Evolutionary conservation across 345 rosid species (phyloP).

Genomic region (Eucalyptus dawsonii): DNA sequence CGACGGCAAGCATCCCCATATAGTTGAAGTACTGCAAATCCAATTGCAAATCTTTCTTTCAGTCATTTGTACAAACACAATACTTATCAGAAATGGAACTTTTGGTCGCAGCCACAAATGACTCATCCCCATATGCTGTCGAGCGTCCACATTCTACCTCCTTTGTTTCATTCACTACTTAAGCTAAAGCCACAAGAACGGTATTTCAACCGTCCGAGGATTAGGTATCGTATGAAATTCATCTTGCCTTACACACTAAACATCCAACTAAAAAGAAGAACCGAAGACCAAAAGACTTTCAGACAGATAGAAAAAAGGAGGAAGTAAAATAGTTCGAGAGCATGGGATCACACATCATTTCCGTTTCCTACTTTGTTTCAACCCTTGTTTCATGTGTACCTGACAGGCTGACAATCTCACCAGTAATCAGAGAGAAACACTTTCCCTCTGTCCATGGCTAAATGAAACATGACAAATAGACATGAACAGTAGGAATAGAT

Average conservation of each 20-base stretch:
- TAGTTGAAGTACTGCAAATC: constrained; percentile 81
- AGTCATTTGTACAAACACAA: background rate
- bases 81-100: background rate
- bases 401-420: background rate
- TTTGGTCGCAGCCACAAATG: background rate
- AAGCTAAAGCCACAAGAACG: background rate
- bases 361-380: background rate
- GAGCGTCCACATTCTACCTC: background rate
- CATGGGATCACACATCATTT: background rate
- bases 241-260: background rate
- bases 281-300: background rate
- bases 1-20: constrained; percentile 95
- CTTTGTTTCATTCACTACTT: background rate
- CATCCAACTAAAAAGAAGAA: background rate
- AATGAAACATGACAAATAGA: background rate
- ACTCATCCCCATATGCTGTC: background rate
- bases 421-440: background rate
- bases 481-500: background rate
- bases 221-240: background rate
- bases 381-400: background rate
- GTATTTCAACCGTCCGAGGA: background rate
- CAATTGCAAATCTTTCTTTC: background rate
- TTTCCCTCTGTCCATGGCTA: background rate
- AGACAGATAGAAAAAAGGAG: background rate
- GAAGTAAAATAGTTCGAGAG: background rate